Conservation (phyloP, 2,329 filamentous ascomycete genomes). For the Sporothrix brasiliensis region DNA sequence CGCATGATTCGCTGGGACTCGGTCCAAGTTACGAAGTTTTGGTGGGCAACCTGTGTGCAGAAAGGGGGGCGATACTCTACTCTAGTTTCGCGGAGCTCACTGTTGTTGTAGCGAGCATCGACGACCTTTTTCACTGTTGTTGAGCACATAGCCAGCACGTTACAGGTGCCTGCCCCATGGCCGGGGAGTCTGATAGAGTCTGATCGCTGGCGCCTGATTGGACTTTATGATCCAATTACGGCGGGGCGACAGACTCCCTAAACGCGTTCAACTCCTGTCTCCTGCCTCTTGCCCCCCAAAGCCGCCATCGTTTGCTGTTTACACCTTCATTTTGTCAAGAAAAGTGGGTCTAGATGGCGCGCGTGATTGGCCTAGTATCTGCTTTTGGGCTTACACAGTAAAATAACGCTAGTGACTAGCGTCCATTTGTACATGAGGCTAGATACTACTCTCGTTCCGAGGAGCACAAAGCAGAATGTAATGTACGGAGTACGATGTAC, state of each 20-base stretch:
- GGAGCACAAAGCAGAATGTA: neutral
- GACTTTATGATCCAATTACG: slow-evolving; percentile 35
- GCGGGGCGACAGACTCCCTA: slow-evolving; percentile 25
- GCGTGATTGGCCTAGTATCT: slow-evolving; percentile 27
- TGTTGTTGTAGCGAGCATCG: neutral
- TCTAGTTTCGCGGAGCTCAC: neutral
- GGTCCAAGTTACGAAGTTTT: slow-evolving; percentile 14
- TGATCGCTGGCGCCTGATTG: slow-evolving; percentile 46
- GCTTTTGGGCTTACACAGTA: slow-evolving; percentile 28
- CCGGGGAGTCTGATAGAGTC: slow-evolving; percentile 42
- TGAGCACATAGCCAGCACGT: neutral
- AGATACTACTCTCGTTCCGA: neutral
- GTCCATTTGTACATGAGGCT: slow-evolving; percentile 10
- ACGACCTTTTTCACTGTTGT: neutral
- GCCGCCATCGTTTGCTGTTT: neutral
- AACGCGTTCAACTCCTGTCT: slow-evolving; percentile 27
- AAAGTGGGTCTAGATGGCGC: slow-evolving; percentile 8
- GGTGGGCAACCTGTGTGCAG: slow-evolving; percentile 6
- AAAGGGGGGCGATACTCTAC: slow-evolving; percentile 33
- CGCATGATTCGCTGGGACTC: neutral
- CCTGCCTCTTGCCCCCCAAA: slow-evolving; percentile 14
- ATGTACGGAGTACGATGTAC: neutral
- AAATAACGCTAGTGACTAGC: slow-evolving; percentile 28
- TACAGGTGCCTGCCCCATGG: neutral
- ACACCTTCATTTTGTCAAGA: slow-evolving; percentile 18